Base-by-base conservation (phyloP, 352 stramenopile species). In the Pythium inflatum region DNA sequence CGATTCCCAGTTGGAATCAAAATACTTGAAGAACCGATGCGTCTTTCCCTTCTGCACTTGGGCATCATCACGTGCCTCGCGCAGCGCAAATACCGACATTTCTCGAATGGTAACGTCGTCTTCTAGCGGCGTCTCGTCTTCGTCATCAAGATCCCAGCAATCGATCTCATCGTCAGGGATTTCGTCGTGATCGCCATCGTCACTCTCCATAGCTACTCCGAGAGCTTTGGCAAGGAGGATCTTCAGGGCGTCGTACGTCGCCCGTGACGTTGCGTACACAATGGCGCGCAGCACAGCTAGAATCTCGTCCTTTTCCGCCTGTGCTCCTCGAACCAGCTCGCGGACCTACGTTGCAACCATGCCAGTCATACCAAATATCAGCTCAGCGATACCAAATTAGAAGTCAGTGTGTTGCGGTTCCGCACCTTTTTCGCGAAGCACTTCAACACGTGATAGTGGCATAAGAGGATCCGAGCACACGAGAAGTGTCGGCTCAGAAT, bases 11-110 rank as follows among this genome's bases (percentile, higher is more conserved):
- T 64, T 64, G 5, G 3, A 20, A 25, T 20, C 8, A 11, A 64
- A 64, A n/a, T 54, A 64, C 27, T 22, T 12, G 27, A 24, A 55
- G 8, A 64, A 55, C 1, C 40, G 41, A n/a, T 64, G 57, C 0
- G 2, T 1, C 24, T 48, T 51, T 8, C 38, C 55, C 16, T 40
- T 14, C 2, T 28, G 40, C 27, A 55, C 38, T 2, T 64, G 40
- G 5, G 43, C n/a, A 36, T 63, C 40, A n/a, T 55, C 57, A n/a
- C 27, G 22, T 27, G 40, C 57, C 16, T 63, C 34, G 8, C 34
- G 34, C 34, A 41, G 8, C 14, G 34, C 34, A 8, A 14, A 14
- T 8, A 14, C 34, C 34, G 34, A 14, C 14, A 41, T 8, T 14
- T 41, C 34, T 8, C 34, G 34, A 41, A 14, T 41, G 34, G 8